Evolutionary conservation across 1,139 yeast species (phyloP).

Genomic region (Hemisphaericaspora lyxosophila): DNA sequence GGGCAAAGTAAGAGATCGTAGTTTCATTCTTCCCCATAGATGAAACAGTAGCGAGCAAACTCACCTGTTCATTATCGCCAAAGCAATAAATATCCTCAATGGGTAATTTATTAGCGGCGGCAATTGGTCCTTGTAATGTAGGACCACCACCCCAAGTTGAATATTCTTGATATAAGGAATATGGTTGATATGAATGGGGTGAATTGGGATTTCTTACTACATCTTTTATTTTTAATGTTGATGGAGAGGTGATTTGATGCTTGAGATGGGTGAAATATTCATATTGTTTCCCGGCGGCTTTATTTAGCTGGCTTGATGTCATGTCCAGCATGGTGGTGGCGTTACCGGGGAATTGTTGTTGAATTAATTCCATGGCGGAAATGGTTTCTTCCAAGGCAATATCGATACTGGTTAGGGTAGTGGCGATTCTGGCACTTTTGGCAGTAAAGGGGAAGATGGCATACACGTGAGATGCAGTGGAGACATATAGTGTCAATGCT

Average conservation of each 20-base stretch:
- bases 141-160: slow-evolving; percentile 11
- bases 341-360: slow-evolving; percentile 17
- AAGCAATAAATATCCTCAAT: slow-evolving; percentile 10
- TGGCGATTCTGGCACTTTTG: slow-evolving; percentile 20
- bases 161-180: slow-evolving; percentile 2
- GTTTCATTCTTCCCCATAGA: slow-evolving; percentile 9
- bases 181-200: not conserved
- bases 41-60: slow-evolving; percentile 22
- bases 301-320: slow-evolving; percentile 17
- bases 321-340: slow-evolving; percentile 8
- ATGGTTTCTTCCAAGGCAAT: slow-evolving; percentile 28
- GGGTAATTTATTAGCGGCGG: not conserved
- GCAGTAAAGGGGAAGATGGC: slow-evolving; percentile 36
- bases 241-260: slow-evolving; percentile 16
- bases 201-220: slow-evolving; percentile 1
- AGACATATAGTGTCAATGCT: slow-evolving; percentile 35
- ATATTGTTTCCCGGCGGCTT: slow-evolving; percentile 20
- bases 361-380: slow-evolving; percentile 18
- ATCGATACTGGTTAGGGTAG: slow-evolving; percentile 23
- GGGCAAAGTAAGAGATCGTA: slow-evolving; percentile 25
- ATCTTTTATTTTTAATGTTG: not conserved
- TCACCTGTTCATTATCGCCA: slow-evolving; percentile 19
- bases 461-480: slow-evolving; percentile 25
- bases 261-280: slow-evolving; percentile 19
- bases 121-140: slow-evolving; percentile 27